These are phyloP conservation scores for Sporisorium sorghi DNA, from an alignment of 1,284 basidiomycete genomes.

Conservation along the genomic window DNA sequence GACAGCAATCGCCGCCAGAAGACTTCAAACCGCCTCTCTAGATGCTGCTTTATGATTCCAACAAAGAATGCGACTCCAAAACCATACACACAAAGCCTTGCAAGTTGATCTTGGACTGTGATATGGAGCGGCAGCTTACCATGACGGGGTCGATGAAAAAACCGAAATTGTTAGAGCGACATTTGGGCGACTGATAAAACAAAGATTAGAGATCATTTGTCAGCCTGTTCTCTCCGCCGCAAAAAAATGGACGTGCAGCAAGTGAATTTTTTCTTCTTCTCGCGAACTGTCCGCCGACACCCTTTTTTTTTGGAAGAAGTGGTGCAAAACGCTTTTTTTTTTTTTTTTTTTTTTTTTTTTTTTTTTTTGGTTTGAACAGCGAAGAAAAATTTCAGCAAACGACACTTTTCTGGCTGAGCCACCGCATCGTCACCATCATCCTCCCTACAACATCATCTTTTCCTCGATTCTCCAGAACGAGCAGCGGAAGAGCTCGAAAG, in stretches of 20 bases:
- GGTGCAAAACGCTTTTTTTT: slow-evolving; percentile 4
- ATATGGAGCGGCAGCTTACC: background rate
- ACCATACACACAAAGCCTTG: too few species aligned
- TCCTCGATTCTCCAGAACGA: background rate
- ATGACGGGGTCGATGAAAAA: background rate
- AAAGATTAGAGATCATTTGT: slow-evolving; percentile 11
- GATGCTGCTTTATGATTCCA: too few species aligned
- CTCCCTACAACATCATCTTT: background rate
- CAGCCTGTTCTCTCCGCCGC: background rate
- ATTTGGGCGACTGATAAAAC: too few species aligned
- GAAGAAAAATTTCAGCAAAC: slow-evolving; percentile 33
- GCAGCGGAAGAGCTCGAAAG: background rate
- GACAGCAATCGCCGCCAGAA: too few species aligned
- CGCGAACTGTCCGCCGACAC: background rate
- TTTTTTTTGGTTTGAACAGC: slow-evolving; percentile 1
- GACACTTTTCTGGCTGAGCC: slow-evolving; percentile 21
- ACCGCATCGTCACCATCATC: slow-evolving; percentile 6
- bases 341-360: slow-evolving; percentile 11
- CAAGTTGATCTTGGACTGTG: too few species aligned
- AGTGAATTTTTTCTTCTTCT: slow-evolving; percentile 19
- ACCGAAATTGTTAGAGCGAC: background rate
- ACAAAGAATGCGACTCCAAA: too few species aligned
- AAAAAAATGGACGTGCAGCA: slow-evolving; percentile 31
- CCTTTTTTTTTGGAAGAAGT: slow-evolving; percentile 15
- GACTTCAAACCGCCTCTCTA: too few species aligned